Conservation (phyloP, 768 basidiomycete species). For the Asterophora parasitica region DNA sequence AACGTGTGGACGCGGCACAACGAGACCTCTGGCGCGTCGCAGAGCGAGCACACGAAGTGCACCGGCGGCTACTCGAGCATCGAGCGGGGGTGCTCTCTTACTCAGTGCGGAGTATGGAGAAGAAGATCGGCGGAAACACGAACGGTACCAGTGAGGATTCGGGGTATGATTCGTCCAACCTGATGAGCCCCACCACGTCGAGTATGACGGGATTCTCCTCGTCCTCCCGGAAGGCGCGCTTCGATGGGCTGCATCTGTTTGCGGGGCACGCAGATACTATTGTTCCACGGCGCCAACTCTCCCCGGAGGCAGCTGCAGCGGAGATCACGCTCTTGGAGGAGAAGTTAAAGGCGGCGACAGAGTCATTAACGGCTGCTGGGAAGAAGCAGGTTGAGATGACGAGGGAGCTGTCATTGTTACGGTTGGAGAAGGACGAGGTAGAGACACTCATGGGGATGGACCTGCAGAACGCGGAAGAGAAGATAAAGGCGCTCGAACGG, state of each 20-base stretch:
- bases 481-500: conserved; percentile 49
- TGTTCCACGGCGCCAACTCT: conserved; percentile 43
- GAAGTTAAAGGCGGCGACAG: conserved; percentile 57
- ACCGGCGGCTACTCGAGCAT: conserved; percentile 69
- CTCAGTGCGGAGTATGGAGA: conserved; percentile 65
- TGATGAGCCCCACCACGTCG: conserved; percentile 44
- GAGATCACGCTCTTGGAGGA: conserved; percentile 56
- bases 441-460: conserved; percentile 64
- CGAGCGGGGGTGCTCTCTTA: conserved; percentile 77
- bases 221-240: conserved; percentile 48
- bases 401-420: conserved; percentile 57
- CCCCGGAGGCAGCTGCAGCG: conserved; percentile 37
- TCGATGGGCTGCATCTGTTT: conserved; percentile 82
- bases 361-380: conserved; percentile 51
- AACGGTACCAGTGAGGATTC: conserved; percentile 36
- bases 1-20: conserved; percentile 66
- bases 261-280: conserved; percentile 74
- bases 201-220: conserved; percentile 38
- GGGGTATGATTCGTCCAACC: conserved; percentile 50
- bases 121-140: conserved; percentile 30
- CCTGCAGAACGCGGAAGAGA: conserved; percentile 62
- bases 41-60: conserved; percentile 58
- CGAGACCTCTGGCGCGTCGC: conserved; percentile 67
- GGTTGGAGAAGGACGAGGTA: conserved; percentile 64
- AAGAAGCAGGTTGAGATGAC: conserved; percentile 58